phyloP scores from a whole-genome alignment of 192 early-diverging fungal species.

The Coemansia interrupta region DNA sequence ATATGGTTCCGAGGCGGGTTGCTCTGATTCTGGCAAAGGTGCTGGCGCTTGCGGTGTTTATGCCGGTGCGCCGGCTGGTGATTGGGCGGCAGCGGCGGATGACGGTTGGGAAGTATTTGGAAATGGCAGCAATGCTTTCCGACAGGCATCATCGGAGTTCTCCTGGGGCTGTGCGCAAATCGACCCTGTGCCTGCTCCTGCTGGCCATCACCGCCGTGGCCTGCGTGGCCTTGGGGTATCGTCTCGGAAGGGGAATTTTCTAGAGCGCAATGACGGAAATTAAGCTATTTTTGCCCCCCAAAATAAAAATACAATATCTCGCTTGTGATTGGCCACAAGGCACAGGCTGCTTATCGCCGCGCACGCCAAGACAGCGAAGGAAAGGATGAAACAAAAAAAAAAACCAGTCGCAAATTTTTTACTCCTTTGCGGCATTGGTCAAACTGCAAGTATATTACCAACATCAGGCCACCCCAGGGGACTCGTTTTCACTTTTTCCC shows the following conservation, averaged over 20 bases:
- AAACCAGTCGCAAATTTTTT: too few species aligned
- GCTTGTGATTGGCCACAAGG: constrained; percentile 5
- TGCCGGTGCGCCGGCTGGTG: constrained; percentile 40
- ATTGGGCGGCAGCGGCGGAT: constrained; percentile 11
- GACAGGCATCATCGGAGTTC: neutral
- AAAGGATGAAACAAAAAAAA: too few species aligned
- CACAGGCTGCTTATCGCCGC: neutral
- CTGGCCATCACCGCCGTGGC: constrained; percentile 5
- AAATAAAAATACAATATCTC: neutral
- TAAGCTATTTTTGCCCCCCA: neutral
- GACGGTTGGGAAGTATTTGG: neutral
- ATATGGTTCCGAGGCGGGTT: neutral
- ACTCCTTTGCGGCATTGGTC: neutral
- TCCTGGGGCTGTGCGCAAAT: constrained; percentile 7
- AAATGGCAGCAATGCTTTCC: neutral
- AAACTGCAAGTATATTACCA: constrained; percentile 7
- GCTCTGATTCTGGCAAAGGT: neutral
- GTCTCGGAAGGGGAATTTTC: neutral
- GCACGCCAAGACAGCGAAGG: too few species aligned
- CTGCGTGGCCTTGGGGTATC: constrained; percentile 15
- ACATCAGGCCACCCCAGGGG: constrained; percentile 1
- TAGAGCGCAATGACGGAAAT: neutral
- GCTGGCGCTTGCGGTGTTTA: constrained; percentile 25
- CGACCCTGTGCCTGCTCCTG: constrained; percentile 17
- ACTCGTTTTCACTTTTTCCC: neutral